Percentiles rank a stretch among this genome's conserved stretches.
Evolutionary conservation across 2,329 filamentous ascomycete genomes (phyloP).

Genomic region (Eurotiales sp.): DNA sequence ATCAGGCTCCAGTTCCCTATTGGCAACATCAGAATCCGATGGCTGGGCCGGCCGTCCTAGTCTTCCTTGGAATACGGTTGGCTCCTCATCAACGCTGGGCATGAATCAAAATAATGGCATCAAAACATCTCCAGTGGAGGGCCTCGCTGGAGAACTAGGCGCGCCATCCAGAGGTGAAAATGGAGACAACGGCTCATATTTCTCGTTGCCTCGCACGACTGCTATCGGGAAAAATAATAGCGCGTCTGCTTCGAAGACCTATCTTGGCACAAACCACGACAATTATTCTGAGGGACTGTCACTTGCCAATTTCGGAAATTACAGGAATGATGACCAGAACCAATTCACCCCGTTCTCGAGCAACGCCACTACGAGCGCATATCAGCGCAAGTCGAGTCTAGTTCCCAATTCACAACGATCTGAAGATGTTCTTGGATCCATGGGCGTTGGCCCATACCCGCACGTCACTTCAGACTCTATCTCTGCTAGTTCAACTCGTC

Average conservation of each 20-base stretch:
- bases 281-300: constrained; percentile 32
- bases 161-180: constrained; percentile 39
- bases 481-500: constrained; percentile 22
- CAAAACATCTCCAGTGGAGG: constrained; percentile 58
- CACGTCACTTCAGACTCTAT: constrained; percentile 28
- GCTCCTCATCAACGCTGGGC: constrained; percentile 43
- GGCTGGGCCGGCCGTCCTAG: constrained; percentile 53
- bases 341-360: constrained; percentile 25
- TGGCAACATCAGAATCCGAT: constrained; percentile 66
- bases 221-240: constrained; percentile 43
- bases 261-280: constrained; percentile 31
- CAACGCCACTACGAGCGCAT: constrained; percentile 27
- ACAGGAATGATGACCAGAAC: constrained; percentile 33
- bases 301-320: constrained; percentile 28
- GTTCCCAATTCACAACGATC: constrained; percentile 24
- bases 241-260: constrained; percentile 28
- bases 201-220: constrained; percentile 41
- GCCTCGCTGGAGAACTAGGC: constrained; percentile 47
- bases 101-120: constrained; percentile 44
- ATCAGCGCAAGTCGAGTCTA: constrained; percentile 28
- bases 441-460: constrained; percentile 28
- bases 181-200: constrained; percentile 45
- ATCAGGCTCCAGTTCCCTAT: constrained; percentile 66
- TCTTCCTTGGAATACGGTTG: constrained; percentile 57
- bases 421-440: constrained; percentile 27